These are phyloP conservation scores for Laguncularia racemosa DNA, from an alignment of 345 rosid genomes.

Conservation along the genomic window DNA sequence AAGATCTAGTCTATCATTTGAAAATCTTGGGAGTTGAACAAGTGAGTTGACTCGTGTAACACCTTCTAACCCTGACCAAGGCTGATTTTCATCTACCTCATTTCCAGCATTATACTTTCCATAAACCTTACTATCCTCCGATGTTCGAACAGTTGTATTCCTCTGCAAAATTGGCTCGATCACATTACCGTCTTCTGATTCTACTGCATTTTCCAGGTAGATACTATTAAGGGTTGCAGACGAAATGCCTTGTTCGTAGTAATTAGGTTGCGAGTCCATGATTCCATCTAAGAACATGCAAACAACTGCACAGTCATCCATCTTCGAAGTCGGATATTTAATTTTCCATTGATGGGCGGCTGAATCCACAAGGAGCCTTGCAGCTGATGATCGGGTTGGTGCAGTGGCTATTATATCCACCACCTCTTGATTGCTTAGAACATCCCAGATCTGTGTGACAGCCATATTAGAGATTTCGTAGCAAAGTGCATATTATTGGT, in stretches of 20 bases:
- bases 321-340: conserved; percentile 83
- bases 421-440: conserved; percentile 81
- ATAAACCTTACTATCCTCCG: conserved; percentile 41
- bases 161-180: conserved; percentile 76
- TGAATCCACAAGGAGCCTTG: conserved; percentile 68
- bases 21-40: conserved; percentile 88
- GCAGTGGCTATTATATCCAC: conserved; percentile 75
- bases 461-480: too few relatives aligned
- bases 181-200: conserved; percentile 59
- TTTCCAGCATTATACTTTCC: conserved; percentile 17
- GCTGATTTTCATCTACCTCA: conserved; percentile 46
- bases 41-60: conserved; percentile 88
- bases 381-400: conserved; percentile 64
- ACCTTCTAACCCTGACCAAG: conserved; percentile 84
- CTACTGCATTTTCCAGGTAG: conserved; percentile 50
- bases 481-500: too few relatives aligned
- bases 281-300: conserved; percentile 83
- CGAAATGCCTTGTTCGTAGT: conserved; percentile 57
- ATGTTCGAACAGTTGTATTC: conserved; percentile 66
- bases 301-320: conserved; percentile 94
- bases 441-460: conserved; percentile 74
- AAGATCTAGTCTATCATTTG: conserved; percentile 39
- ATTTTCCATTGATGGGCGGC: conserved; percentile 85
- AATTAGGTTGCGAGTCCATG: conserved; percentile 73
- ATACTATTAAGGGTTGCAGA: conserved; percentile 64